These are phyloP conservation scores for Candida cerambycidarum DNA, from an alignment of 805 yeast genomes.

Conservation along the genomic window DNA sequence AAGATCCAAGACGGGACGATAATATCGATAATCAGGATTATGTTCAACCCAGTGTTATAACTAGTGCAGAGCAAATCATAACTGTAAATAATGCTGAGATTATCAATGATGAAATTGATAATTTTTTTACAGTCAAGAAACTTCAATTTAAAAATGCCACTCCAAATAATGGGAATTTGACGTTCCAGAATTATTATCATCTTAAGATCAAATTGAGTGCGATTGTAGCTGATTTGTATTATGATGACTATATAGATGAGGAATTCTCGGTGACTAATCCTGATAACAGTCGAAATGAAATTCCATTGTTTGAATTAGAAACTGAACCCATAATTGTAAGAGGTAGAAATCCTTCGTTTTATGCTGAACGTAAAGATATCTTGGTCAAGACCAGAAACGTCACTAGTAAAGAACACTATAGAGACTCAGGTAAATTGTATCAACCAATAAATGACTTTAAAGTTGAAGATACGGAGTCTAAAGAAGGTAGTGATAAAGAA, in stretches of 20 bases:
- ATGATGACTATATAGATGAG: conserved; percentile 37
- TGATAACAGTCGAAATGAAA: conserved; percentile 28
- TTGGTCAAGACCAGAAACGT: conserved; percentile 32
- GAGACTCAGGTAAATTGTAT: conserved; percentile 10
- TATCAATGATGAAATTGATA: conserved; percentile 24
- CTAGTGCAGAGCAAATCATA: conserved; percentile 24
- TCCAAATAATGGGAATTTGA: conserved; percentile 49
- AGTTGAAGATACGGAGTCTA: conserved; percentile 1
- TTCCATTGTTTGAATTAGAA: conserved; percentile 27
- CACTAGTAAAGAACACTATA: conserved; percentile 19
- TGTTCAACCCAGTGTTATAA: conserved; percentile 18
- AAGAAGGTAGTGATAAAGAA: background rate
- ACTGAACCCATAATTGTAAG: conserved; percentile 55
- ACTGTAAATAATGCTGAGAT: conserved; percentile 25
- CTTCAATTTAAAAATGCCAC: conserved; percentile 52
- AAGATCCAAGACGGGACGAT: conserved; percentile 13
- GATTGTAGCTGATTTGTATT: conserved; percentile 37
- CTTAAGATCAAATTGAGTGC: conserved; percentile 34
- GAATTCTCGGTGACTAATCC: conserved; percentile 20
- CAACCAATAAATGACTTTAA: background rate
- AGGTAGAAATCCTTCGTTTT: conserved; percentile 63
- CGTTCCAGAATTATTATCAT: conserved; percentile 47
- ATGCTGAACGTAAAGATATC: conserved; percentile 52
- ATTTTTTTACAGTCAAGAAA: conserved; percentile 37
- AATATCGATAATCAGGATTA: conserved; percentile 12